These are phyloP conservation scores for Prillingera fragicola DNA, from an alignment of 1,284 basidiomycete genomes.

Conservation along the genomic window DNA sequence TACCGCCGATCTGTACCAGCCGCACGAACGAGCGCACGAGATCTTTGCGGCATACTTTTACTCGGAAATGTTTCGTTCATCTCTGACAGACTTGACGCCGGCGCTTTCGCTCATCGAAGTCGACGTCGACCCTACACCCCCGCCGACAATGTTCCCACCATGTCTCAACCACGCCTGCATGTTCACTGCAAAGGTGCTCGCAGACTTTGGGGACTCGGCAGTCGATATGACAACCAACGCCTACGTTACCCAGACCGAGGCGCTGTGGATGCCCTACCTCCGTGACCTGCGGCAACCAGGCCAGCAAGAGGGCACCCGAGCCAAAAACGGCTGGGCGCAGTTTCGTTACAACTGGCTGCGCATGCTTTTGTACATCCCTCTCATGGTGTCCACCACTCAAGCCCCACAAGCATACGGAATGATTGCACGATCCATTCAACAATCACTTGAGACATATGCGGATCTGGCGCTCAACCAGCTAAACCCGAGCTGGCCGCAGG, in stretches of 20 bases:
- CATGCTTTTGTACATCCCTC: slow-evolving; percentile 22
- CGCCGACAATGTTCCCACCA: slow-evolving; percentile 10
- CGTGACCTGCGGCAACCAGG: slow-evolving; percentile 12
- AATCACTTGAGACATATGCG: slow-evolving; percentile 21
- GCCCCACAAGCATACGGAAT: slow-evolving; percentile 11
- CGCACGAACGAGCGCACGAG: slow-evolving; percentile 18
- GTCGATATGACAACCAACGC: slow-evolving; percentile 19
- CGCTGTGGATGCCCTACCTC: slow-evolving; percentile 16
- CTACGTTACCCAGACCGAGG: slow-evolving; percentile 18
- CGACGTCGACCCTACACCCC: slow-evolving; percentile 19
- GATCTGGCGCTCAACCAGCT: slow-evolving; percentile 15
- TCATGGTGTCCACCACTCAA: slow-evolving; percentile 6
- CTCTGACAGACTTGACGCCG: slow-evolving; percentile 18
- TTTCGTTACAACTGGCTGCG: slow-evolving; percentile 27
- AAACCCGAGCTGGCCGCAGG: slow-evolving; percentile 24
- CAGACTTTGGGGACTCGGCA: slow-evolving; percentile 17
- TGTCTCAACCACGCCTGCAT: slow-evolving; percentile 11
- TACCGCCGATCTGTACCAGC: slow-evolving; percentile 20
- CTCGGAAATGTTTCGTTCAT: slow-evolving; percentile 24
- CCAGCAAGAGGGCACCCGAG: slow-evolving; percentile 2
- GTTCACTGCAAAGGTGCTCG: slow-evolving; percentile 15
- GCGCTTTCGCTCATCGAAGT: slow-evolving; percentile 21
- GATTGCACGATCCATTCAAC: slow-evolving; percentile 15
- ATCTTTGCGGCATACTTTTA: slow-evolving; percentile 25
- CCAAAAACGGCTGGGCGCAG: slow-evolving; percentile 18